Evolutionary conservation across 108 stramenopile genomes (phyloP).

Genomic region (Nannochloropsis gaditana): DNA sequence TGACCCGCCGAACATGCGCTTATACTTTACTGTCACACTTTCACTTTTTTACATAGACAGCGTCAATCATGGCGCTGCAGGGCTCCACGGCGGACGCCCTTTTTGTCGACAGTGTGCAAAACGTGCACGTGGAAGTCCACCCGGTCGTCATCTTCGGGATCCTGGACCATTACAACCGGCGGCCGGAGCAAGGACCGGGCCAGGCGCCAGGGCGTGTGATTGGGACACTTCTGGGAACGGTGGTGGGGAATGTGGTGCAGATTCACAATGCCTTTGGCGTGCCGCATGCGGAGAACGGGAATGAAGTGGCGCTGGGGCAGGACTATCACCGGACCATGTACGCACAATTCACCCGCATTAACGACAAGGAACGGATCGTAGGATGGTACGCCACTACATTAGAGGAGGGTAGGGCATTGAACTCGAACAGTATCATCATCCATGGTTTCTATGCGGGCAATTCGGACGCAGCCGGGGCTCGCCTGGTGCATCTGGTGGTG

Average conservation of each 20-base stretch:
- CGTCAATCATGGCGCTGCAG: not conserved
- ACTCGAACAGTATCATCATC: slow-evolving; percentile 17
- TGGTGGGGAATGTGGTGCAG: slow-evolving; percentile 63
- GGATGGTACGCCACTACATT: slow-evolving; percentile 85
- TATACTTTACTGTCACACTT: no score
- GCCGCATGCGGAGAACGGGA: slow-evolving; percentile 75
- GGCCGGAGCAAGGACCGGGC: slow-evolving; percentile 48
- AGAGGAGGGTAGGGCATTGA: not conserved
- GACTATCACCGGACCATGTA: slow-evolving; percentile 73
- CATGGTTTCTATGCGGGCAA: not conserved
- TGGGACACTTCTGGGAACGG: slow-evolving; percentile 58
- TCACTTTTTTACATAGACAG: no score
- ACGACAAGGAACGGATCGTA: slow-evolving; percentile 80
- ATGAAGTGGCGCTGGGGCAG: slow-evolving; percentile 78
- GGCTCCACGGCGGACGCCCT: slow-evolving; percentile 16
- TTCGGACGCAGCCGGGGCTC: not conserved
- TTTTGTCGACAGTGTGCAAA: slow-evolving; percentile 2
- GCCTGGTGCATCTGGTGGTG: slow-evolving; percentile 51
- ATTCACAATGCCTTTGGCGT: slow-evolving; percentile 92
- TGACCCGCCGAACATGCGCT: no score
- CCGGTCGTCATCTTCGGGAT: slow-evolving; percentile 54
- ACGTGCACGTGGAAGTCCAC: slow-evolving; percentile 44
- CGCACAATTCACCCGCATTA: slow-evolving; percentile 50
- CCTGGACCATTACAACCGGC: slow-evolving; percentile 55
- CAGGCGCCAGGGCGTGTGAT: slow-evolving; percentile 42